Evolutionary conservation across 2,329 filamentous ascomycete genomes (phyloP).

Genomic region (Epichloe glyceriae): DNA sequence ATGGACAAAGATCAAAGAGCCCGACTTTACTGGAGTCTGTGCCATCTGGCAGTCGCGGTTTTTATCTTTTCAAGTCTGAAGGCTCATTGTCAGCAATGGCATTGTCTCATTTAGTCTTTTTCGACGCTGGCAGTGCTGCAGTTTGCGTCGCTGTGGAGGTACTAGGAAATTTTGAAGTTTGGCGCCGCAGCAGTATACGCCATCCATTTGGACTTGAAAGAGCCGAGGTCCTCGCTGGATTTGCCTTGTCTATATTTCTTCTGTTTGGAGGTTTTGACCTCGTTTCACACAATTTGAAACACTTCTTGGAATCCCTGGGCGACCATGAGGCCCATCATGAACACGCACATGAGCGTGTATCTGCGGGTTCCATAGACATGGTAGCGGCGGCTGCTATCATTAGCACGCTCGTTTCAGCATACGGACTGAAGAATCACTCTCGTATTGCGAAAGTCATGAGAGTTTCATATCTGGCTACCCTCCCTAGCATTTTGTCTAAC

Average conservation of each 20-base stretch:
- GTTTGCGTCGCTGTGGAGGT: constrained; percentile 90
- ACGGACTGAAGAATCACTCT: constrained; percentile 78
- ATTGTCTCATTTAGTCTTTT: constrained; percentile 84
- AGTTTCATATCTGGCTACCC: constrained; percentile 65
- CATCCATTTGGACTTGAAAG: constrained; percentile 91
- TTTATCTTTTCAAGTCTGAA: constrained; percentile 78
- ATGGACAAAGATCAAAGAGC: constrained; percentile 81
- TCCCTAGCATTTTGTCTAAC: constrained; percentile 83
- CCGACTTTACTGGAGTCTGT: constrained; percentile 78
- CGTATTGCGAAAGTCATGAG: constrained; percentile 87
- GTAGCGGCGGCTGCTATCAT: constrained; percentile 70
- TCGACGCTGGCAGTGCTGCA: constrained; percentile 84
- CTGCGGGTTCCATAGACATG: constrained; percentile 65
- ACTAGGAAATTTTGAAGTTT: constrained; percentile 92
- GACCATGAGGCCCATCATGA: constrained; percentile 59
- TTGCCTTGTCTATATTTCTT: constrained; percentile 89
- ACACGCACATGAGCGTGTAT: constrained; percentile 52
- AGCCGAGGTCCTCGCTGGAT: constrained; percentile 85
- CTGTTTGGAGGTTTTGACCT: constrained; percentile 97
- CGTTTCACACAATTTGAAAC: constrained; percentile 84
- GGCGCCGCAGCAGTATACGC: constrained; percentile 81
- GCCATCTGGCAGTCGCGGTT: constrained; percentile 70
- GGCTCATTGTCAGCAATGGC: constrained; percentile 86
- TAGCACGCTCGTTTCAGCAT: constrained; percentile 74
- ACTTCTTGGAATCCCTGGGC: constrained; percentile 58